Evolutionary conservation across 73 alveolate genomes (phyloP), one percentile per base, ranked within the genome.

Genomic region (Paramecium pentaurelia): DNA sequence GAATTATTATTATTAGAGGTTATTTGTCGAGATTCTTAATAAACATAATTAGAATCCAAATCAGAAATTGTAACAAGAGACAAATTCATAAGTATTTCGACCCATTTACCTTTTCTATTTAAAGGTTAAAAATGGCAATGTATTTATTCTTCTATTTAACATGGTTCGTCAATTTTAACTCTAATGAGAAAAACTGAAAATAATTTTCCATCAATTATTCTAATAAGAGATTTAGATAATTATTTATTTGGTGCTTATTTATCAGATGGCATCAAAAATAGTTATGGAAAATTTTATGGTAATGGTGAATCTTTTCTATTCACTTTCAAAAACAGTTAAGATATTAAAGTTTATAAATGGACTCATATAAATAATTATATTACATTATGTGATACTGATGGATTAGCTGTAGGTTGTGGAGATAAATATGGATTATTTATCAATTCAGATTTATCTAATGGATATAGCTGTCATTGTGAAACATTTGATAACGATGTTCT

Each of bases 401-500:
- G 91, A 36, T 27, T 80, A 80, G 91, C 91, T 18, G 51, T 80
- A n/a, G 91, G 91, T 1, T 80, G 91, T 80, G 91, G 91, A 49
- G 91, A 80, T 47, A 80, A 80, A 80, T 80, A 80, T 80, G 91
- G 91, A 9, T 45, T 80, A 47, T 80, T 32, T 49, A 12, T 80
- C 6, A 80, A 80, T 45, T 42, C 47, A 5, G 91, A 80, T 45
- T 1, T 80, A 44, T 80, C 91, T 27, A 32, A 25, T 14, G 91
- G 91, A 20, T 80, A 80, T 49, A 80, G 58, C 22, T 32, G 77
- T 49, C 32, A 80, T 25, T 80, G 91, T 49, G 91, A 80, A 20
- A 80, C 91, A 45, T 80, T 80, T 80, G 49, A 42, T 80, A 80
- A 80, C 49, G 91, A 80, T 16, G n/a, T 32, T 10, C 73, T 80